These are phyloP conservation scores for Trichoderma sp. DNA, from an alignment of 2,329 filamentous ascomycete genomes.

Conservation along the genomic window DNA sequence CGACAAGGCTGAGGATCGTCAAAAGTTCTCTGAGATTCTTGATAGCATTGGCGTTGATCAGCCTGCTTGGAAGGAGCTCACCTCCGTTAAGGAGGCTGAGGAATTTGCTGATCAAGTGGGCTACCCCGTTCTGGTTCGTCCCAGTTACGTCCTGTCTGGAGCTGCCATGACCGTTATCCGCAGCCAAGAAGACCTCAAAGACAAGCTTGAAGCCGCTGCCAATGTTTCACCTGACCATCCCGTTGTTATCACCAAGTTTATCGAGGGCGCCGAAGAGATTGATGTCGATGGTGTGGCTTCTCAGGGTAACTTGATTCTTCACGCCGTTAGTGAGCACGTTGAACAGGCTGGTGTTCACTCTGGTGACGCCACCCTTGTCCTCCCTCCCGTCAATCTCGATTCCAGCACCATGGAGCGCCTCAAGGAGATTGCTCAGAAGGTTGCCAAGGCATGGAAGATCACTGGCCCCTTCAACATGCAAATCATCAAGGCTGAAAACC, in stretches of 20 bases:
- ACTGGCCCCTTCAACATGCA: constrained; percentile 99
- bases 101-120: constrained; percentile 80
- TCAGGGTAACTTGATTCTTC: constrained; percentile 81
- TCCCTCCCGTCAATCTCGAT: constrained; percentile 82
- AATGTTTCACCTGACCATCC: constrained; percentile 94
- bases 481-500: constrained; percentile 88
- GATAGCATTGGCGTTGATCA: constrained; percentile 97
- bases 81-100: constrained; percentile 84
- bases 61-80: constrained; percentile 96
- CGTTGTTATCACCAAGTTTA: constrained; percentile 98
- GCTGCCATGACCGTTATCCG: constrained; percentile 98
- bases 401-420: constrained; percentile 76
- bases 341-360: constrained; percentile 98
- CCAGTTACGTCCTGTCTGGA: constrained; percentile 93
- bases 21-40: constrained; percentile 97
- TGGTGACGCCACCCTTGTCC: constrained; percentile 90
- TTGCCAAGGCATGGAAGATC: constrained; percentile 95
- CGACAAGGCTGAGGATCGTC: constrained; percentile 95
- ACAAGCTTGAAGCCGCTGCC: constrained; percentile 89
- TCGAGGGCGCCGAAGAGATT: constrained; percentile 94
- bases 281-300: constrained; percentile 93
- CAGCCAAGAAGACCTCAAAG: constrained; percentile 83
- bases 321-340: constrained; percentile 93
- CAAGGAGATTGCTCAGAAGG: constrained; percentile 95
- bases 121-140: constrained; percentile 93